phyloP scores from a whole-genome alignment of 1,284 basidiomycete genomes.

The Nidula niveotomentosa region DNA sequence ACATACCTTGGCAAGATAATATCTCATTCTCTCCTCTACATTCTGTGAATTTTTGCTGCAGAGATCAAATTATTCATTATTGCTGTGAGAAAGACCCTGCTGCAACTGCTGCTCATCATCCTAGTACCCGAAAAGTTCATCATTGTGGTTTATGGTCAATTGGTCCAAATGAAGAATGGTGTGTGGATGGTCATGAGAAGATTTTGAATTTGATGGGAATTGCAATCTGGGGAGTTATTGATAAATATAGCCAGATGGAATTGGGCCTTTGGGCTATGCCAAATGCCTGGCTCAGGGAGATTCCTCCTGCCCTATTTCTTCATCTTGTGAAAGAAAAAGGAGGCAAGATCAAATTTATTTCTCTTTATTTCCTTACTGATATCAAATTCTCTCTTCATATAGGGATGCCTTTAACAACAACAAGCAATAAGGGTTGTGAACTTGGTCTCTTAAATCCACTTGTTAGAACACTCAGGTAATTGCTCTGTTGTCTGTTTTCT shows the following conservation, averaged over 20 bases:
- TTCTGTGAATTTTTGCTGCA: not conserved
- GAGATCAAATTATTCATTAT: constrained; percentile 10
- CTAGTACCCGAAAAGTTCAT: constrained; percentile 16
- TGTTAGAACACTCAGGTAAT: too few relatives aligned
- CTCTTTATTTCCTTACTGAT: too few relatives aligned
- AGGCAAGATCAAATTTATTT: too few relatives aligned
- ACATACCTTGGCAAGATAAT: constrained; percentile 10
- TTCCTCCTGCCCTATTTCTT: constrained; percentile 18
- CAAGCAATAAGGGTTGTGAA: too few relatives aligned
- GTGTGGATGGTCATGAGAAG: constrained; percentile 25
- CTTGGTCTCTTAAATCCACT: not conserved
- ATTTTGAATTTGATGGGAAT: constrained; percentile 20
- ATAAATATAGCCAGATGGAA: constrained; percentile 19
- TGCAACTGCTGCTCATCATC: constrained; percentile 11
- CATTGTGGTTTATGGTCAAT: constrained; percentile 13
- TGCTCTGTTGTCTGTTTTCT: too few relatives aligned
- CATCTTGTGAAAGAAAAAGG: constrained; percentile 8
- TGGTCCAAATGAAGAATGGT: constrained; percentile 26
- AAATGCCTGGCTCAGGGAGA: constrained; percentile 11
- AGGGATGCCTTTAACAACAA: too few relatives aligned
- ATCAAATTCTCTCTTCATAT: too few relatives aligned
- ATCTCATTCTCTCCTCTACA: not conserved
- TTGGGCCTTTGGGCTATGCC: constrained; percentile 14
- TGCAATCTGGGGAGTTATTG: constrained; percentile 19
- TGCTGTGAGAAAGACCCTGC: constrained; percentile 7